Evolutionary conservation across 1,284 basidiomycete genomes (phyloP).

Genomic region (Vanrija sp.): DNA sequence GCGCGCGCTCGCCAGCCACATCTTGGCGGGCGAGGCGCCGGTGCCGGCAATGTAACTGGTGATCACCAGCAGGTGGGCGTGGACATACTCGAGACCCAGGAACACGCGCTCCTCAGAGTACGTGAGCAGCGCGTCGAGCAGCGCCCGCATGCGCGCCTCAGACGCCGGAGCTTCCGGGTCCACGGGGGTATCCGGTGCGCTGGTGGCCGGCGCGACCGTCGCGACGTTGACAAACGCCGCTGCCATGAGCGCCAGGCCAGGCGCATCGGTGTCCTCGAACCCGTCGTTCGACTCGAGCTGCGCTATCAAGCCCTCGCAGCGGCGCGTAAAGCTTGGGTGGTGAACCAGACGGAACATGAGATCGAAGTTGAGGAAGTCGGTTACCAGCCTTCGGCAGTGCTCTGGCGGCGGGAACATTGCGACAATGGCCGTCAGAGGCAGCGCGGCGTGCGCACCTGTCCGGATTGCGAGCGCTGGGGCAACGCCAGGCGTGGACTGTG

Average conservation of each 20-base stretch:
- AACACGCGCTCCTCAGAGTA: too few relatives aligned
- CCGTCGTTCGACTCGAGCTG: not conserved
- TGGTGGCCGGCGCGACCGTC: not conserved
- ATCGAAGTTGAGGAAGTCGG: conserved; percentile 1
- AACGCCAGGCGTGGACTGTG: too few relatives aligned
- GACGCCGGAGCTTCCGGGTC: too few relatives aligned
- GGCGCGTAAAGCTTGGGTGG: conserved; percentile 3
- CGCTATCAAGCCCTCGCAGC: not conserved
- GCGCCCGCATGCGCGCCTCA: too few relatives aligned
- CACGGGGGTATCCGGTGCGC: too few relatives aligned
- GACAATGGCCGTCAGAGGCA: not conserved
- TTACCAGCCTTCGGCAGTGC: conserved; percentile 2
- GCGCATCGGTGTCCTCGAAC: not conserved
- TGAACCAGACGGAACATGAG: conserved; percentile 6
- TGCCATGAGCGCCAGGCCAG: not conserved
- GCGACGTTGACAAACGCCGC: not conserved
- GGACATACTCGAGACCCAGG: not conserved
- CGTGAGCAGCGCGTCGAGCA: too few relatives aligned
- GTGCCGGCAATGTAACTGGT: not conserved
- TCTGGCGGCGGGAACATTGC: not conserved
- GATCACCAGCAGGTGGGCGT: not conserved
- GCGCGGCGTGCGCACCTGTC: too few relatives aligned
- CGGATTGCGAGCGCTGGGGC: too few relatives aligned
- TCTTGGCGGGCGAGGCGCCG: not conserved
- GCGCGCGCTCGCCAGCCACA: not conserved